Base-by-base conservation (phyloP, 495 filamentous ascomycete genomes). In the Peziza echinospora region DNA sequence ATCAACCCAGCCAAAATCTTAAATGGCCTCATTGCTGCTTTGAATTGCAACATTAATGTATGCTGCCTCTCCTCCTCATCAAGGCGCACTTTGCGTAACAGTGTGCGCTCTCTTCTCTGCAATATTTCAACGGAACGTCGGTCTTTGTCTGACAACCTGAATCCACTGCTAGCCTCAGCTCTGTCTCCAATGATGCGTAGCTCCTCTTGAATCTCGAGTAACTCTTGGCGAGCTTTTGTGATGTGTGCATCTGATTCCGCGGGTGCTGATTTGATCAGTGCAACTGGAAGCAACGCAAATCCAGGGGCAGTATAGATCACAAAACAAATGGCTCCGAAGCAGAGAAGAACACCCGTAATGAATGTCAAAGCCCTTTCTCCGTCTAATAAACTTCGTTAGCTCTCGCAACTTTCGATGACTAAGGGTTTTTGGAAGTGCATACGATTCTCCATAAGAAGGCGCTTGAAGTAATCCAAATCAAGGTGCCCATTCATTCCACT, bases 321-420 rank as follows among this genome's bases (percentile, higher is more conserved):
- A 62, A 92, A 96, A 13, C 93, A 70, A 24, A 84, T 62, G 1
- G 84, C 83, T 3, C 89, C 89, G 34, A 93, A 63, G 0, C 78
- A 82, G 40, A 87, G 82, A 24, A 97, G 69, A 22, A 93, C 65
- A 2, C 89, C 89, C 21, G 93, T 65, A 7, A 75, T 72, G 63
- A 97, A 97, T 22, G 83, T 83, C 41, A 97, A 67, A 16, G 86
- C 82, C 49, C 89, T 82, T 64, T 94, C 89, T 49, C 84, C 86
- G 61, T 84, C 78, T 81, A 50, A 42, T 25, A 5, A 28, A 41
- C 8, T 41, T 9, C 13, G 21, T 50, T 30, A 50, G 45, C n/a
- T 44, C 9, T 37, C 39, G 41, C 30, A 3, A 45, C 41, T 23
- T 34, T 44, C 52, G 39, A n/a, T 16, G 43, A 21, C 5, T 19